Conservation (phyloP, 129 eudicot species). For the Mikania micrantha region DNA sequence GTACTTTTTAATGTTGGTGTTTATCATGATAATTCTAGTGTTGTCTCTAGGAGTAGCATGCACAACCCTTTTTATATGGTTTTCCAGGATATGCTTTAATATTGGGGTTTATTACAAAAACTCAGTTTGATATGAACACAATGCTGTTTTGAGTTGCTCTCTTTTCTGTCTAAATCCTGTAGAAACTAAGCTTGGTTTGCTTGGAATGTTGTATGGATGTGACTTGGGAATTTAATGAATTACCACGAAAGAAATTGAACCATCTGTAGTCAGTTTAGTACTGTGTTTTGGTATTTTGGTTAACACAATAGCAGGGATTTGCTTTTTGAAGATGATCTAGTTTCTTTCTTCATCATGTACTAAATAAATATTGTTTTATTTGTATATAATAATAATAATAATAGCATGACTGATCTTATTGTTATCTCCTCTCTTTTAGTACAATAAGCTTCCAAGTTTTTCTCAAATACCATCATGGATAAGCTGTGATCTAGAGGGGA, state of each 20-base stretch:
- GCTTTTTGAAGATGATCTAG: neutral
- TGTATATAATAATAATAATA: neutral
- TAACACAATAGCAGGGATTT: neutral
- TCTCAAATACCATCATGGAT: conserved; percentile 72
- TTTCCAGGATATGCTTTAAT: neutral
- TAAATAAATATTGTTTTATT: neutral
- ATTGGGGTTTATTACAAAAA: neutral
- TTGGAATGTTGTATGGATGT: conserved; percentile 5
- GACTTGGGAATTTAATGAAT: neutral
- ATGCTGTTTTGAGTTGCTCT: conserved; percentile 12
- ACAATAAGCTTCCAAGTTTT: conserved; percentile 55
- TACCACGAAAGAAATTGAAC: neutral
- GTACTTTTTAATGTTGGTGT: neutral
- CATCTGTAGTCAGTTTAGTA: neutral
- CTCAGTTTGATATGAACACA: neutral
- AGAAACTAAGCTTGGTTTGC: neutral
- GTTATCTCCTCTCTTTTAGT: conserved; percentile 25
- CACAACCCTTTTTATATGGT: neutral
- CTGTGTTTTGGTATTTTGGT: neutral
- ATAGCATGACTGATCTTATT: conserved; percentile 12
- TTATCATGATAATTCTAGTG: conserved; percentile 4
- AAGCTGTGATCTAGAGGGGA: conserved; percentile 84
- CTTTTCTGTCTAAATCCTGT: neutral
- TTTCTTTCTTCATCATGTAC: neutral
- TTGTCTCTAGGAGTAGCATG: neutral